phyloP scores from a whole-genome alignment of 768 basidiomycete genomes.

The Termitomyces eurrhizus region DNA sequence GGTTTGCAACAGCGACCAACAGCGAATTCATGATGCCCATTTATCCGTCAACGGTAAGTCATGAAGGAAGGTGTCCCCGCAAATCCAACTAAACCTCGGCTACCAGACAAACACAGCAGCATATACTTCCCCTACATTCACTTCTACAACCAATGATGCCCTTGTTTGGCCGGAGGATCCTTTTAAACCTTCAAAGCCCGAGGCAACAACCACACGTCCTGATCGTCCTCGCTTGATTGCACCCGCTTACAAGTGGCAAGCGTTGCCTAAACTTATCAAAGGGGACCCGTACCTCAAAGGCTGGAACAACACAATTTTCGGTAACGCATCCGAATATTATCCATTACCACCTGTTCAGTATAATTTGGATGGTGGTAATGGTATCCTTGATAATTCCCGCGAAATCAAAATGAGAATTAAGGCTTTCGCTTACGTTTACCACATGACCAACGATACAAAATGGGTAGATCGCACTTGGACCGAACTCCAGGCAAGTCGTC shows the following conservation, averaged over 20 bases:
- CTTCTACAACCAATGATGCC: constrained; percentile 43
- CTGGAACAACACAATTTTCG: constrained; percentile 92
- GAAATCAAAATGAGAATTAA: constrained; percentile 90
- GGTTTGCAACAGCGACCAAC: constrained; percentile 77
- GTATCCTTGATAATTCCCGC: constrained; percentile 89
- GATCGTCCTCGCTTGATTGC: constrained; percentile 92
- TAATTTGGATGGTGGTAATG: constrained; percentile 75
- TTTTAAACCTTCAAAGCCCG: constrained; percentile 62
- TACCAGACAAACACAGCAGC: constrained; percentile 70
- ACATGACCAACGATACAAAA: constrained; percentile 86
- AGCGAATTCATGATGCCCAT: constrained; percentile 76
- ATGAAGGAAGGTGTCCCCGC: not conserved
- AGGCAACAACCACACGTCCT: constrained; percentile 55
- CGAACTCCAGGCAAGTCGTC: constrained; percentile 69
- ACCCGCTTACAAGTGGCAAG: constrained; percentile 87
- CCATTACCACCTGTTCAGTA: constrained; percentile 63
- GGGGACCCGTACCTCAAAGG: constrained; percentile 79
- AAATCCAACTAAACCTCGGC: not conserved
- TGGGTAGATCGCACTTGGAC: constrained; percentile 85
- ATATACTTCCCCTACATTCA: constrained; percentile 70
- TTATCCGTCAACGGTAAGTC: constrained; percentile 84
- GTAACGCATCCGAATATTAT: constrained; percentile 79
- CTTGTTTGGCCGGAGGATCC: constrained; percentile 80
- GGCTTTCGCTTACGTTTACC: constrained; percentile 87
- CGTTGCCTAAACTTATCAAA: constrained; percentile 70